A percentile compares a stretch with the other conserved stretches of the same genome.
Evolutionary conservation across 2,329 filamentous ascomycete species (phyloP).

Genomic region (Fusarium brevicatenulatum): DNA sequence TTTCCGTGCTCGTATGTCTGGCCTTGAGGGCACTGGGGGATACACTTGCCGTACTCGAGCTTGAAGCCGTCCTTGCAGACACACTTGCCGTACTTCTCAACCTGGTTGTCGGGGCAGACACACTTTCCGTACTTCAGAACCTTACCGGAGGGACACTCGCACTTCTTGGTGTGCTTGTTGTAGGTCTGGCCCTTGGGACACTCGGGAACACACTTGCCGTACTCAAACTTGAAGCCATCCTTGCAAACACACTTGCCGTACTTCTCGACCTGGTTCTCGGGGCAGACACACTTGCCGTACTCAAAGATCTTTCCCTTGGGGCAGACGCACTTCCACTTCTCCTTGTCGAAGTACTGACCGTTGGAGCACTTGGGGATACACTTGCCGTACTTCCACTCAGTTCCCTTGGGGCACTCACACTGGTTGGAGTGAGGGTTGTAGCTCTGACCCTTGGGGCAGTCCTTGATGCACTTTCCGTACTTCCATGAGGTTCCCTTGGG

Average conservation of each 20-base stretch:
- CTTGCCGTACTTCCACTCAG: conserved; percentile 16
- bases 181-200: conserved; percentile 6
- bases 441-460: conserved; percentile 9
- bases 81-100: background rate
- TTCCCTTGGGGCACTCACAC: conserved; percentile 20
- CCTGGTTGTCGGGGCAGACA: conserved; percentile 1
- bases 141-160: conserved; percentile 21
- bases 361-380: conserved; percentile 9
- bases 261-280: background rate
- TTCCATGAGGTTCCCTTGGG: conserved; percentile 11
- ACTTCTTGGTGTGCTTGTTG: conserved; percentile 2
- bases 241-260: conserved; percentile 12
- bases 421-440: background rate
- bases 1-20: conserved; percentile 3
- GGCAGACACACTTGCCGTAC: conserved; percentile 23
- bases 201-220: conserved; percentile 16
- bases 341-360: conserved; percentile 13
- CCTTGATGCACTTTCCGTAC: conserved; percentile 9
- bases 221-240: conserved; percentile 8
- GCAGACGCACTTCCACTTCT: conserved; percentile 14
- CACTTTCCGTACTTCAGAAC: conserved; percentile 7
- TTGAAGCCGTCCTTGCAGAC: conserved; percentile 13
- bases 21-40: conserved; percentile 8
- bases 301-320: conserved; percentile 21
- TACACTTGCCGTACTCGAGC: conserved; percentile 17